These are phyloP conservation scores for Podospora australis DNA, from an alignment of 495 filamentous ascomycete genomes.

Conservation along the genomic window DNA sequence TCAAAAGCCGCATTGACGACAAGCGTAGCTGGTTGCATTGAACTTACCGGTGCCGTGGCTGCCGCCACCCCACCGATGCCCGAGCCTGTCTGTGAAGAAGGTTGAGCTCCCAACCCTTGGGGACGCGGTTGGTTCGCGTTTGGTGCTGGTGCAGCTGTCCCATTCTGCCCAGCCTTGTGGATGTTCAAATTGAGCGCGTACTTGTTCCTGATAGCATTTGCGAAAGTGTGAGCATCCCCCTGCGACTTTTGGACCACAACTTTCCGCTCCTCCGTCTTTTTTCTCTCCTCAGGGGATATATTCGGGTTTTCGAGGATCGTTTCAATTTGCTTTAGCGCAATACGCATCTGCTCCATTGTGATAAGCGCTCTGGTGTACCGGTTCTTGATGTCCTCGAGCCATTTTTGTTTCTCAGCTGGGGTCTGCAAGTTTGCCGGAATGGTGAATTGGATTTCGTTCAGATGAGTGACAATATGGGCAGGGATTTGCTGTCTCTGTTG, in stretches of 20 bases:
- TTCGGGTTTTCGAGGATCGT: constrained; percentile 23
- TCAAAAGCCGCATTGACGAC: constrained; percentile 47
- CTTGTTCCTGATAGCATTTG: constrained; percentile 28
- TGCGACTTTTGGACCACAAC: constrained; percentile 25
- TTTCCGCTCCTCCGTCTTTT: constrained; percentile 27
- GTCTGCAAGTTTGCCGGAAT: constrained; percentile 12
- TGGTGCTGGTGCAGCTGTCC: constrained; percentile 2
- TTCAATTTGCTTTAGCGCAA: constrained; percentile 19
- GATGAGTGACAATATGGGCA: constrained; percentile 28
- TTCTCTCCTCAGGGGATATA: constrained; percentile 28
- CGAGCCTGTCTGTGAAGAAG: constrained; percentile 1
- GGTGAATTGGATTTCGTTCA: constrained; percentile 30
- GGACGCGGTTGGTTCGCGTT: constrained; percentile 13
- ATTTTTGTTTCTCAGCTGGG: constrained; percentile 22
- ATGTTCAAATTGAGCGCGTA: too few species aligned
- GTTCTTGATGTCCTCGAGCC: constrained; percentile 23
- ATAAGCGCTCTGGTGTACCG: constrained; percentile 29
- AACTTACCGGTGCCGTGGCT: constrained; percentile 11
- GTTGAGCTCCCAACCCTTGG: too few species aligned
- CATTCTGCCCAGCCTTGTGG: constrained; percentile 18
- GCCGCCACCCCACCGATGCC: constrained; percentile 3
- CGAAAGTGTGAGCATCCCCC: constrained; percentile 26
- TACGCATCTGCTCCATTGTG: constrained; percentile 29
- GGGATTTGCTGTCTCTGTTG: constrained; percentile 16
- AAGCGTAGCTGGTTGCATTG: constrained; percentile 27